Conservation (phyloP, 2,329 filamentous ascomycete species). For the Aspergillus texensis region DNA sequence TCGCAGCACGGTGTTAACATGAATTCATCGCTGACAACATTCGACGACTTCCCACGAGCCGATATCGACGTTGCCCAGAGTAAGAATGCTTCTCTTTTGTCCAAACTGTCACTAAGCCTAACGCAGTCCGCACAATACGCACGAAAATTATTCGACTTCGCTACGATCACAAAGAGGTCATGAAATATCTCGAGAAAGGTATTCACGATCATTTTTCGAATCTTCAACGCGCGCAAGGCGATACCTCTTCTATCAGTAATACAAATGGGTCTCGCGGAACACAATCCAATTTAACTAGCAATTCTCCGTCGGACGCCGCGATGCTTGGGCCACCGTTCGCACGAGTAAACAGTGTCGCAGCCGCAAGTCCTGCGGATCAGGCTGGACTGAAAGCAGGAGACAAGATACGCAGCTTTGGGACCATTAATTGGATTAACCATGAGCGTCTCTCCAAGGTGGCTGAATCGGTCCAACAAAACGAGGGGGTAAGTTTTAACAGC, state of each 20-base stretch:
- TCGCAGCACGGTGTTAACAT: conserved; percentile 88
- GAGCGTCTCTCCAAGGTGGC: conserved; percentile 82
- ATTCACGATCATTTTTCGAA: conserved; percentile 91
- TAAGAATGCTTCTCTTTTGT: conserved; percentile 46
- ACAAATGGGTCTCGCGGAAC: conserved; percentile 27
- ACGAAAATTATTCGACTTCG: conserved; percentile 84
- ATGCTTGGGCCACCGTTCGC: conserved; percentile 72
- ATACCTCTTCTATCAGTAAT: conserved; percentile 30
- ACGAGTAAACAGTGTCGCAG: conserved; percentile 80
- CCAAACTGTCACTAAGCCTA: conserved; percentile 18
- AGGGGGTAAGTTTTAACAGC: conserved; percentile 66
- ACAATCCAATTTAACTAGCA: conserved; percentile 23
- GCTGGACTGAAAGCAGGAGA: conserved; percentile 83
- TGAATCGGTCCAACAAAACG: conserved; percentile 86
- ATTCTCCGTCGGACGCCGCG: conserved; percentile 27
- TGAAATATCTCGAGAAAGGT: conserved; percentile 78
- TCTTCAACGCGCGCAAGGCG: conserved; percentile 57
- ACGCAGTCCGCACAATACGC: conserved; percentile 83
- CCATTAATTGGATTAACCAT: conserved; percentile 80
- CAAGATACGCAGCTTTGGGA: conserved; percentile 80
- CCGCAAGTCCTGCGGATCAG: conserved; percentile 75
- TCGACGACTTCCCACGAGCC: conserved; percentile 87
- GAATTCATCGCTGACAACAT: conserved; percentile 82
- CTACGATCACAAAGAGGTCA: conserved; percentile 91
- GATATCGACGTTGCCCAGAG: conserved; percentile 96